Evolutionary conservation across 1,284 basidiomycete genomes (phyloP), one percentile per base, ranked within the genome.

Genomic region (Trichosporon sp.): DNA sequence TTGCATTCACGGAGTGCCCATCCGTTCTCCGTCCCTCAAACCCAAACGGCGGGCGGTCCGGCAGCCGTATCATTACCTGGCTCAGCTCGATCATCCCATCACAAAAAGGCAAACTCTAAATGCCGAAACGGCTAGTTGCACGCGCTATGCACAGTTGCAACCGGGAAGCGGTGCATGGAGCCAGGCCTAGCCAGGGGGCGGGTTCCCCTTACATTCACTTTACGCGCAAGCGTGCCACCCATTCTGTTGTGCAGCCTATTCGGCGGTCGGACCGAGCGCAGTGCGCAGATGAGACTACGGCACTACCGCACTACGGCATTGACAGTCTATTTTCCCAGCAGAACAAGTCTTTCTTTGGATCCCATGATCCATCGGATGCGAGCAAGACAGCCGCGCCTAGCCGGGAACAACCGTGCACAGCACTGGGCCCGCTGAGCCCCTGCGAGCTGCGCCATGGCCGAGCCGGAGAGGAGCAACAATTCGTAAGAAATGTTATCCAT

Each of bases 141-240:
- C 8, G 51, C 51, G 51, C 26, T 21, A 54, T 54, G 51, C 51
- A 21, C 51, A 26, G 26, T 26, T 26, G 19, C 51, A 54, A 7
- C 51, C 5, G n/a, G 10, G 19, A 10, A 16, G 21, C 51, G n/a
- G 19, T 26, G 19, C 51, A n/a, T 40, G 38, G 38, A 40, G 11
- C 38, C 10, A 40, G 35, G 8, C 38, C 38, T 10, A 12, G 38
- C 38, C 38, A 40, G 38, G 38, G 51, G 38, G 51, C 21, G 51
- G 51, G 19, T 26, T 54, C 51, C 51, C 51, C 51, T 54, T 21
- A 8, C 51, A 54, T 54, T 54, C 51, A 54, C 51, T 54, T 54
- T 54, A 51, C 51, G 8, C 51, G 51, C 51, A 54, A 54, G 51
- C 21, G 51, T 21, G 35, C 35, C 35, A 37, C 6, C 6, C 35